Percentiles rank a stretch among this genome's conserved stretches.
phyloP scores from a whole-genome alignment of 768 basidiomycete species.

The Lentinula sp. region DNA sequence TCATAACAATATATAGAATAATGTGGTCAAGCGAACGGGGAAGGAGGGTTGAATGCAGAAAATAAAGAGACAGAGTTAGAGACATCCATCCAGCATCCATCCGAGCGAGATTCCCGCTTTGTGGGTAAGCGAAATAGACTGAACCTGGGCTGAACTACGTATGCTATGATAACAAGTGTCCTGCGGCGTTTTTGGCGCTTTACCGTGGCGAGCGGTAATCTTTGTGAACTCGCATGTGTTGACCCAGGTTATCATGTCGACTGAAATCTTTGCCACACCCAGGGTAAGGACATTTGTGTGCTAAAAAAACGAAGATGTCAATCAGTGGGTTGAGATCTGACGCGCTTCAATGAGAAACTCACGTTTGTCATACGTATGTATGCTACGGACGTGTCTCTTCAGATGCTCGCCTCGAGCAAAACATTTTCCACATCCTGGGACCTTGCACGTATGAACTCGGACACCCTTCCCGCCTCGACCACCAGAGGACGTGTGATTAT shows the following conservation, averaged over 20 bases:
- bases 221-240: slow-evolving; percentile 76
- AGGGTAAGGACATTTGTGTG: slow-evolving; percentile 65
- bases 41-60: background rate
- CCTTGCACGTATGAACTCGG: slow-evolving; percentile 68
- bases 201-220: slow-evolving; percentile 7
- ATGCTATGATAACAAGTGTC: background rate
- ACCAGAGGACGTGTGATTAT: slow-evolving; percentile 13
- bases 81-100: no score
- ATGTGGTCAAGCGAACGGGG: no score
- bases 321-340: slow-evolving; percentile 6
- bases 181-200: background rate
- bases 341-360: slow-evolving; percentile 24
- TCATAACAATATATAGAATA: background rate
- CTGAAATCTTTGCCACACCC: slow-evolving; percentile 71
- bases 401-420: slow-evolving; percentile 88
- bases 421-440: slow-evolving; percentile 80
- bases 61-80: background rate
- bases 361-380: slow-evolving; percentile 94
- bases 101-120: no score
- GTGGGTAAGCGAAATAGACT: background rate
- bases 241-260: slow-evolving; percentile 74
- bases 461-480: slow-evolving; percentile 31
- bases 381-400: slow-evolving; percentile 82
- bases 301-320: slow-evolving; percentile 26
- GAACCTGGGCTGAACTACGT: background rate